Percentiles rank a stretch among this genome's conserved stretches.
Conservation (phyloP, 257 asterid species). For the Solanum ossicruentum region DNA sequence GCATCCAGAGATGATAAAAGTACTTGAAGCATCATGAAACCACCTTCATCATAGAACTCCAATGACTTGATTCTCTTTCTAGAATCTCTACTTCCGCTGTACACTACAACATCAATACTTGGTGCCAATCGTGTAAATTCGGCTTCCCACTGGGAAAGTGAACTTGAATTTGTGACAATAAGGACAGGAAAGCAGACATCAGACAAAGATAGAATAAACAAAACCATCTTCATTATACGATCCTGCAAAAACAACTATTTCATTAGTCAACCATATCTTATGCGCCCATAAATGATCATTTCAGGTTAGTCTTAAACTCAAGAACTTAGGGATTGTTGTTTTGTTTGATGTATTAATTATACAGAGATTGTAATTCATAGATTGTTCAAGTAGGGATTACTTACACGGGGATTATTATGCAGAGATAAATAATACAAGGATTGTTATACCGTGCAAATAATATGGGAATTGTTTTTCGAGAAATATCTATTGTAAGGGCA, state of each 20-base stretch:
- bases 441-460: not conserved
- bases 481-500: not conserved
- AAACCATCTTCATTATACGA: conserved; percentile 21
- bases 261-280: not conserved
- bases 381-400: not conserved
- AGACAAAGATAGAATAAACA: conserved; percentile 28
- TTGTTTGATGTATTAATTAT: not conserved
- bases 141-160: conserved; percentile 50
- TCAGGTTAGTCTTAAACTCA: not conserved
- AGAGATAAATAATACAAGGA: not conserved
- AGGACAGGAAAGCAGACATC: conserved; percentile 44
- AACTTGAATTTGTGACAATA: conserved; percentile 26
- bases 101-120: conserved; percentile 47
- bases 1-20: conserved; percentile 41
- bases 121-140: conserved; percentile 46
- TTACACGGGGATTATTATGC: not conserved
- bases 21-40: conserved; percentile 35
- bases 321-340: not conserved
- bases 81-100: conserved; percentile 32
- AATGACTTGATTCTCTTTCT: conserved; percentile 41
- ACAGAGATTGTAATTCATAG: not conserved
- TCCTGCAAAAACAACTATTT: conserved; percentile 30
- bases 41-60: conserved; percentile 46
- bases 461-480: not conserved
- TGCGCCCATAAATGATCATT: not conserved